Percentiles rank a stretch among this genome's conserved stretches.
phyloP scores from a whole-genome alignment of 176 grass and related monocot species.

The Aegilops tauschii region DNA sequence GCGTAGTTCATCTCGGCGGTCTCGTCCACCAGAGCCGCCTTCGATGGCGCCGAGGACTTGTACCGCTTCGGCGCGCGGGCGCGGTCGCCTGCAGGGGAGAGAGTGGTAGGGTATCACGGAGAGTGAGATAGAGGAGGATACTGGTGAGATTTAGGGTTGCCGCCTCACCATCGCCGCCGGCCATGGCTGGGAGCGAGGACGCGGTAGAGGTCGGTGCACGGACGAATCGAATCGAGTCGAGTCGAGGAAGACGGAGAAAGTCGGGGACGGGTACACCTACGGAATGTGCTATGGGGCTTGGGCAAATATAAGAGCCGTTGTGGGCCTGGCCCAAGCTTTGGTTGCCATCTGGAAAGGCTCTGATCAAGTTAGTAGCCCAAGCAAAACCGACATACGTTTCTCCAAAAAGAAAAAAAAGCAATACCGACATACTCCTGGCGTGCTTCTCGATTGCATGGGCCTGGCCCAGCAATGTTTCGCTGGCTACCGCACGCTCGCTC shows the following conservation, averaged over 20 bases:
- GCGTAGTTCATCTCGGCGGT: slow-evolving; percentile 74
- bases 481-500: too few species aligned
- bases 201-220: slow-evolving; percentile 12
- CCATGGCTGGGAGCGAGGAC: slow-evolving; percentile 36
- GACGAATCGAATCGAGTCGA: neutral
- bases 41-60: slow-evolving; percentile 56
- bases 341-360: too few species aligned
- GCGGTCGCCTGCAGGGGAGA: slow-evolving; percentile 53
- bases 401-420: too few species aligned
- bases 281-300: neutral
- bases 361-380: too few species aligned
- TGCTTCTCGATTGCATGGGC: too few species aligned
- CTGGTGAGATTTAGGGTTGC: neutral
- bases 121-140: neutral
- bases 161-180: slow-evolving; percentile 55
- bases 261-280: neutral
- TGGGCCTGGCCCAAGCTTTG: neutral
- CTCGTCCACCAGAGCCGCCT: slow-evolving; percentile 49
- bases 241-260: neutral
- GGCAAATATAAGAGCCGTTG: neutral
- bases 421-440: too few species aligned
- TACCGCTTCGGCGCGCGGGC: slow-evolving; percentile 58
- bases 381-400: too few species aligned
- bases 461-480: too few species aligned
- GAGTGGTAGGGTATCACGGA: slow-evolving; percentile 2